Evolutionary conservation across 495 filamentous ascomycete species (phyloP).

Genomic region (Trichoderma gamsii): DNA sequence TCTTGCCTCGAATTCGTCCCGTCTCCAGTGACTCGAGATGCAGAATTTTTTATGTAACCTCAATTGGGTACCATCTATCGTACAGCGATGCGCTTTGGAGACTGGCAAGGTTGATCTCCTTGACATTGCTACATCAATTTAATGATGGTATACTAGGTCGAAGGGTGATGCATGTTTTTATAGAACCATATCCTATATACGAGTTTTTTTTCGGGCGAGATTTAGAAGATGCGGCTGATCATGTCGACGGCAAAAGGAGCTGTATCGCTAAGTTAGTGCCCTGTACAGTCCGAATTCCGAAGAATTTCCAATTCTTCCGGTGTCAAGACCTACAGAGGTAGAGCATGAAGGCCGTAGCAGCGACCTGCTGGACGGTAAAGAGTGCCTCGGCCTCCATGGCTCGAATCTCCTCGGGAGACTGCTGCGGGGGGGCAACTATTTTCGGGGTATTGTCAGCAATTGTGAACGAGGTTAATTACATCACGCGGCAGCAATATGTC

Average conservation of each 20-base stretch:
- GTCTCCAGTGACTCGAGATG: neutral
- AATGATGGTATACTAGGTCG: neutral
- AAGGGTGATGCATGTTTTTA: neutral
- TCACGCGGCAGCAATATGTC: neutral
- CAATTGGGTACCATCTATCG: neutral
- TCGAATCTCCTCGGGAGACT: conserved; percentile 48
- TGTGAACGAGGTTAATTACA: neutral
- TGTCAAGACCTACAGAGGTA: conserved; percentile 66
- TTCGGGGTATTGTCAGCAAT: conserved; percentile 18
- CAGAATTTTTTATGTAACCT: neutral
- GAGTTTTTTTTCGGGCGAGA: neutral
- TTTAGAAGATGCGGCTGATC: conserved; percentile 65
- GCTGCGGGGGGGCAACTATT: conserved; percentile 44
- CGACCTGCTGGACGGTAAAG: conserved; percentile 56
- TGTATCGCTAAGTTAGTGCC: conserved; percentile 25
- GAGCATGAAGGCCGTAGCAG: conserved; percentile 59
- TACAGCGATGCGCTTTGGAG: neutral
- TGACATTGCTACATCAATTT: neutral
- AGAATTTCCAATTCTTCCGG: neutral
- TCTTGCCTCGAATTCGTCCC: neutral
- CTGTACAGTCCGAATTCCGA: neutral
- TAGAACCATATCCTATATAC: neutral
- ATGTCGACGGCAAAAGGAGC: conserved; percentile 81
- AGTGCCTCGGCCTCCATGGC: conserved; percentile 65
- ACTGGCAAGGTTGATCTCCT: neutral